Evolutionary conservation across 169 alveolate genomes (phyloP), one percentile per base, ranked within the genome.

Genomic region (Perkinsus olseni): DNA sequence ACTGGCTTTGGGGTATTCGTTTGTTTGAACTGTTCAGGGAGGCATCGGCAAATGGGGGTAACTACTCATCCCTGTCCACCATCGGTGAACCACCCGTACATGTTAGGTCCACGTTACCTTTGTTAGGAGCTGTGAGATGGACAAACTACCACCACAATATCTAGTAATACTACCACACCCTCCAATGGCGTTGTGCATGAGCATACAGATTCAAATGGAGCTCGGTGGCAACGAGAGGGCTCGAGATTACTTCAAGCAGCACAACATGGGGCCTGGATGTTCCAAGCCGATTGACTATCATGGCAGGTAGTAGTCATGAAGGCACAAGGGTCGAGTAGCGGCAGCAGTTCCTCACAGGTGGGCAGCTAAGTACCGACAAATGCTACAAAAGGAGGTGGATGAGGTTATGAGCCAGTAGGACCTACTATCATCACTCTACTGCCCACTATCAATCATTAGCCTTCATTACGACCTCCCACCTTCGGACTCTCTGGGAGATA

Each of bases 21-120:
- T 0, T 62, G 82, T 28, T 62, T 62, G 17, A 62, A 62, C 82
- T 62, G 82, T 24, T 62, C 82, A 24, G 82, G 82, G 10, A 62
- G 82, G 82, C 82, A 62, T 62, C 82, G 82, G 8, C 82, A 62
- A 62, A 62, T 62, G 82, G 82, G 82, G 82, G 82, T 62, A 62
- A 45, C 17, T 10, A 6, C 17, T 21, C 10, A 62, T 62, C 37
- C 82, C 0, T 21, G 36, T 6, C 82, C 8, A 28, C 82, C 0
- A 3, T 17, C 17, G 17, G 62, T 45, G 17, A n/a, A n/a, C n/a
- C n/a, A n/a, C n/a, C n/a, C n/a, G n/a, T n/a, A n/a, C n/a, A n/a
- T n/a, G n/a, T n/a, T n/a, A 62, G 82, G 82, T 62, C 1, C 82
- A 62, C 17, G 34, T 62, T 13, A 62, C 82, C 36, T 62, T 62